A percentile compares a stretch with the other conserved stretches of the same genome.
Evolutionary conservation across 345 rosid genomes (phyloP).

Genomic region (Euphorbia tirucalli): DNA sequence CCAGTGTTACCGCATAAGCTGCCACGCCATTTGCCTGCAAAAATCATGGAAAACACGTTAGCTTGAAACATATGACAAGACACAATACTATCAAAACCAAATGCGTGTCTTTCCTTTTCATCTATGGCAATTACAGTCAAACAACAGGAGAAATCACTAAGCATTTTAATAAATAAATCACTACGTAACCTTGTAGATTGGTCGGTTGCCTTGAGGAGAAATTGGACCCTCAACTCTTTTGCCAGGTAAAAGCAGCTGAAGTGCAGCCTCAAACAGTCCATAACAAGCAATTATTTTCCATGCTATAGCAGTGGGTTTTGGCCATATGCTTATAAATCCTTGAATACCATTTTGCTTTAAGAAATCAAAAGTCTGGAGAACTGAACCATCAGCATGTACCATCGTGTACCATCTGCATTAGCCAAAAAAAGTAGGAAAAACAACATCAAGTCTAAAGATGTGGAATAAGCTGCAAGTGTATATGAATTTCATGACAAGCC

Average conservation of each 20-base stretch:
- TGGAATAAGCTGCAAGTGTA: neutral
- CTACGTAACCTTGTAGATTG: constrained; percentile 73
- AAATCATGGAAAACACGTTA: constrained; percentile 14
- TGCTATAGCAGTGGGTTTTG: constrained; percentile 66
- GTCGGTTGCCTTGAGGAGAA: constrained; percentile 83
- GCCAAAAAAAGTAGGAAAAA: constrained; percentile 1
- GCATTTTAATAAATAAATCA: neutral
- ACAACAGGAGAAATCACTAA: neutral
- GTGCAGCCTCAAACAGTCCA: constrained; percentile 85
- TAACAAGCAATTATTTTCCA: constrained; percentile 74
- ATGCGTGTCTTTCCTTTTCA: neutral
- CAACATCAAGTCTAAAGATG: neutral
- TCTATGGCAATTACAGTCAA: neutral
- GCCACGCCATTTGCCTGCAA: constrained; percentile 91
- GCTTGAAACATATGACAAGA: constrained; percentile 8
- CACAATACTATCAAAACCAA: neutral
- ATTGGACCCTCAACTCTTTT: constrained; percentile 84
- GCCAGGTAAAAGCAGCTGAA: constrained; percentile 91
- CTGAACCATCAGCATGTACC: constrained; percentile 92
- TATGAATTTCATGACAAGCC: neutral
- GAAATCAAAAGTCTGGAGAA: constrained; percentile 49
- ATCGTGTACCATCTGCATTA: constrained; percentile 85
- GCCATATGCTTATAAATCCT: constrained; percentile 78
- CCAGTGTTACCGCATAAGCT: constrained; percentile 70
- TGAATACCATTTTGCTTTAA: constrained; percentile 60